phyloP scores from a whole-genome alignment of 2,329 filamentous ascomycete genomes.

The Zymoseptoria crescenta region DNA sequence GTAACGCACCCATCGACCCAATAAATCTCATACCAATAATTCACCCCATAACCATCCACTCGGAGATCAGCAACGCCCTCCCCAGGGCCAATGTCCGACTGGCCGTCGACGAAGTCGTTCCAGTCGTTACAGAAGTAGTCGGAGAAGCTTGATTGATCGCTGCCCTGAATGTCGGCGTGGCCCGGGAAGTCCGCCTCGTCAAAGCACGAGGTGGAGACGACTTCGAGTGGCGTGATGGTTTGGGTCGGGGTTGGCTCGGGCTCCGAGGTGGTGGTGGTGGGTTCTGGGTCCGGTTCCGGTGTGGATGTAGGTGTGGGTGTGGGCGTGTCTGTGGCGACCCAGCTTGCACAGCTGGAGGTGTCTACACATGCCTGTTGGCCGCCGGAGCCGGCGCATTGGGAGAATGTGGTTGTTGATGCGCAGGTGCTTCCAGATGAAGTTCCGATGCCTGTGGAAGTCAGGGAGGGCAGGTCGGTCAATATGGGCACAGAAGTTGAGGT shows the following conservation, averaged over 20 bases:
- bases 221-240: neutral
- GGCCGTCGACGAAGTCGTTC: neutral
- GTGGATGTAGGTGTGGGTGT: neutral
- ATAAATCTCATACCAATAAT: neutral
- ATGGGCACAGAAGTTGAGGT: neutral
- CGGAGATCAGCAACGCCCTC: neutral
- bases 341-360: neutral
- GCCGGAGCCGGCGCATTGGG: neutral
- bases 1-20: neutral
- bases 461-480: neutral
- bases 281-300: neutral
- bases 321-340: neutral
- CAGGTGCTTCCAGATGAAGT: neutral
- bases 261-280: neutral
- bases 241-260: neutral
- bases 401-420: neutral
- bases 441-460: neutral
- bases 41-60: neutral
- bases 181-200: conserved; percentile 4
- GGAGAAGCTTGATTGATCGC: neutral
- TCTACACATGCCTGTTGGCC: neutral
- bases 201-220: neutral
- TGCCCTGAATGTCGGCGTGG: conserved; percentile 1
- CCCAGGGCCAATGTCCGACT: neutral
- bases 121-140: conserved; percentile 1